phyloP scores from a whole-genome alignment of 2,329 filamentous ascomycete genomes.

The Fonsecaea erecta region DNA sequence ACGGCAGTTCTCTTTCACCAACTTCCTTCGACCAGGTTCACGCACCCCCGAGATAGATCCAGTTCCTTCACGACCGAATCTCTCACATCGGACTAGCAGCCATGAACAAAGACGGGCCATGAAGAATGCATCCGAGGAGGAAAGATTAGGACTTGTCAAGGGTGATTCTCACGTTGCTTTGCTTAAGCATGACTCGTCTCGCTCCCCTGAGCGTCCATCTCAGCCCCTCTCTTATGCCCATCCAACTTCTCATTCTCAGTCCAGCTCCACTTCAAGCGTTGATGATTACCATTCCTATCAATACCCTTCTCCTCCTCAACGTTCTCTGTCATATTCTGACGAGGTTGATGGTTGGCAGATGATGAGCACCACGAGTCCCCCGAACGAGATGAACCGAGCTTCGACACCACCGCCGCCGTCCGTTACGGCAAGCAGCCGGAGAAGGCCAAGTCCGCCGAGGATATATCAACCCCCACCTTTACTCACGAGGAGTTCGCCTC shows the following conservation, averaged over 20 bases:
- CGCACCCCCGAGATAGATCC: slow-evolving; percentile 37
- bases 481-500: slow-evolving; percentile 23
- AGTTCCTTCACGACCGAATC: slow-evolving; percentile 26
- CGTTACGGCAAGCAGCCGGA: slow-evolving; percentile 21
- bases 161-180: slow-evolving; percentile 60
- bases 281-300: slow-evolving; percentile 30
- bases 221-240: slow-evolving; percentile 18
- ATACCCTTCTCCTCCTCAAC: slow-evolving; percentile 26
- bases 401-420: slow-evolving; percentile 4
- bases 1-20: slow-evolving; percentile 91
- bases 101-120: slow-evolving; percentile 38
- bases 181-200: slow-evolving; percentile 31
- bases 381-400: slow-evolving; percentile 20
- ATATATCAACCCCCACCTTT: slow-evolving; percentile 21
- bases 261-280: slow-evolving; percentile 24
- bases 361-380: slow-evolving; percentile 21
- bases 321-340: slow-evolving; percentile 35
- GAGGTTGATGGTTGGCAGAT: slow-evolving; percentile 38
- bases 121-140: slow-evolving; percentile 75
- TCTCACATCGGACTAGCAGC: slow-evolving; percentile 37
- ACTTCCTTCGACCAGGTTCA: slow-evolving; percentile 68
- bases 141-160: slow-evolving; percentile 79
- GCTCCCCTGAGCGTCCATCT: slow-evolving; percentile 28
- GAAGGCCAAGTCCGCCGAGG: slow-evolving; percentile 28
- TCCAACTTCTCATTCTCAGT: slow-evolving; percentile 24